Percentiles rank a stretch among this genome's conserved stretches.
These are phyloP conservation scores for Graphilbum sp. DNA, from an alignment of 2,329 filamentous ascomycete genomes.

Conservation along the genomic window DNA sequence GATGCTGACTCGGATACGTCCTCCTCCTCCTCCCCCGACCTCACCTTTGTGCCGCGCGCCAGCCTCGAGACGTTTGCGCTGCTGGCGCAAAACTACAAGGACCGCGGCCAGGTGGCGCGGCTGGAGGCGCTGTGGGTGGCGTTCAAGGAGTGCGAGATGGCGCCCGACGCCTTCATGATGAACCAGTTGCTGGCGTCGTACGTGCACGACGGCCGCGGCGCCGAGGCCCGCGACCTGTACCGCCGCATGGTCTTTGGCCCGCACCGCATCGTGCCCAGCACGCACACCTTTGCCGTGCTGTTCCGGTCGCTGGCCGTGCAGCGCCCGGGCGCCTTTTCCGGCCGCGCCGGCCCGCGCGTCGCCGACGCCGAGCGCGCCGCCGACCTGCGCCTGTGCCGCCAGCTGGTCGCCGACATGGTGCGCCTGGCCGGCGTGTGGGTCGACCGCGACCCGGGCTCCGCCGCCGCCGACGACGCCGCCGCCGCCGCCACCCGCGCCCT, in stretches of 20 bases:
- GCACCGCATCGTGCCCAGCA: constrained; percentile 37
- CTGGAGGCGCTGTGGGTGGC: constrained; percentile 45
- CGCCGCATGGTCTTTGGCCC: constrained; percentile 27
- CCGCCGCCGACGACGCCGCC: too few relatives aligned
- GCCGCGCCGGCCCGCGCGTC: not conserved
- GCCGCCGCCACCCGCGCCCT: constrained; percentile 13
- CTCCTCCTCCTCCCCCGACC: constrained; percentile 2
- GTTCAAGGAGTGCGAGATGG: constrained; percentile 45
- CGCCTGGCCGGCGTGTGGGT: constrained; percentile 5
- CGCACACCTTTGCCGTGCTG: constrained; percentile 51
- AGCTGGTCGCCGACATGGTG: constrained; percentile 17
- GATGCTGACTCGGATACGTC: too few relatives aligned
- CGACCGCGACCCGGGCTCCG: not conserved
- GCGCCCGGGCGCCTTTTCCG: constrained; percentile 16
- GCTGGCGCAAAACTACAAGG: constrained; percentile 54
- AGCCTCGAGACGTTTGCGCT: constrained; percentile 66
- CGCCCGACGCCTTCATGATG: constrained; percentile 58
- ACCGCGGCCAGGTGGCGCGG: constrained; percentile 38
- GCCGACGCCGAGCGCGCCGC: constrained; percentile 7
- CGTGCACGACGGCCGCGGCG: constrained; percentile 39
- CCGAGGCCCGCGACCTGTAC: constrained; percentile 40
- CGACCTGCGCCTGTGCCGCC: constrained; percentile 13
- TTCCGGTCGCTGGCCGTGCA: constrained; percentile 44
- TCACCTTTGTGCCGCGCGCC: constrained; percentile 34
- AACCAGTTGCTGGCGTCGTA: constrained; percentile 60